These are phyloP conservation scores for Rheum nobile DNA, from an alignment of 148 eudicot genomes.

Conservation along the genomic window DNA sequence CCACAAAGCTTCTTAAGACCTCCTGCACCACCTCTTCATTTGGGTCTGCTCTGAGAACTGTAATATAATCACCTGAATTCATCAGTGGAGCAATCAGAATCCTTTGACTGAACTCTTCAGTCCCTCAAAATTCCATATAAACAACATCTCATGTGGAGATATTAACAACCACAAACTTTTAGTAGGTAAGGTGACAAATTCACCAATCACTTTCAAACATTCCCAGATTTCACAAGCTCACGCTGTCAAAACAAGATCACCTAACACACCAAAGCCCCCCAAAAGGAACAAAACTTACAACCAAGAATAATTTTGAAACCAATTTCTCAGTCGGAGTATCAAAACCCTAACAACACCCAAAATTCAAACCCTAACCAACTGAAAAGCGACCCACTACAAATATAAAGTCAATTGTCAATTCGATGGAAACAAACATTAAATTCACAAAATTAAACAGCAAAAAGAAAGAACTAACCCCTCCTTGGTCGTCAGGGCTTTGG, in stretches of 20 bases:
- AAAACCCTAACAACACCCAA: not conserved
- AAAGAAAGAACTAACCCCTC: not conserved
- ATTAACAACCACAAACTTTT: not conserved
- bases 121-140: not conserved
- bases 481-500: not conserved
- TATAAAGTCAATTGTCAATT: not conserved
- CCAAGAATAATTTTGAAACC: not conserved
- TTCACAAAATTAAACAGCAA: not conserved
- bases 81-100: too few species aligned
- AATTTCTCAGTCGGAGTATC: too few species aligned
- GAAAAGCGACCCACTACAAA: not conserved
- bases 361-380: not conserved
- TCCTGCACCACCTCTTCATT: conserved; percentile 83
- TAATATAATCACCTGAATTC: conserved; percentile 6
- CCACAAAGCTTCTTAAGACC: too few species aligned
- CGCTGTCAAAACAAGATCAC: not conserved
- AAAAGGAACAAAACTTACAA: not conserved
- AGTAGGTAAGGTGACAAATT: too few species aligned
- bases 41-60: conserved; percentile 48
- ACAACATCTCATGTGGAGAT: not conserved
- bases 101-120: too few species aligned
- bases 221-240: not conserved
- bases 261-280: not conserved
- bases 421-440: too few species aligned
- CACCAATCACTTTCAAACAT: not conserved